These are phyloP conservation scores for Geranomyces michiganensis DNA, from an alignment of 192 early-diverging fungal genomes.

Conservation along the genomic window DNA sequence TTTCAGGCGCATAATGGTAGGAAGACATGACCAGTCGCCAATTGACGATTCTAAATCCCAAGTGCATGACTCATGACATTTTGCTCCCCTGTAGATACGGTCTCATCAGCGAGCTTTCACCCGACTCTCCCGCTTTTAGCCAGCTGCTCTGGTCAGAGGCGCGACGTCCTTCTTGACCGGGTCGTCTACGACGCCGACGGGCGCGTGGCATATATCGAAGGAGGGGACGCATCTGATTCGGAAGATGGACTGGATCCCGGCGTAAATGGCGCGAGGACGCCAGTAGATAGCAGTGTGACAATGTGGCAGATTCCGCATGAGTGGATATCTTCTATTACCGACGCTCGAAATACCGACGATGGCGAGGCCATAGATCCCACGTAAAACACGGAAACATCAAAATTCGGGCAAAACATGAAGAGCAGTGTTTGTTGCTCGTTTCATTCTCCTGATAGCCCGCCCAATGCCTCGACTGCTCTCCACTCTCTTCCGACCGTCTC, in stretches of 20 bases:
- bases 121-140: conserved; percentile 69
- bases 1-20: conserved; percentile 23
- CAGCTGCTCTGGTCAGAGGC: conserved; percentile 74
- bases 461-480: conserved; percentile 19
- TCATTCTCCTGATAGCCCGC: neutral
- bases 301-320: conserved; percentile 16
- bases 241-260: neutral
- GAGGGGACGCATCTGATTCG: neutral
- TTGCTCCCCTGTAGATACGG: conserved; percentile 49
- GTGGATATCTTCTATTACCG: conserved; percentile 15
- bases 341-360: neutral
- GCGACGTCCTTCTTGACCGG: neutral
- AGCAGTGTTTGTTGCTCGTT: no score
- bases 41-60: conserved; percentile 22
- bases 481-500: conserved; percentile 14
- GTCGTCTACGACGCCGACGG: neutral
- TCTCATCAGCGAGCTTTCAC: conserved; percentile 63
- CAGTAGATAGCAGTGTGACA: conserved; percentile 20
- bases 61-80: neutral
- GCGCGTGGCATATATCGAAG: neutral
- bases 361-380: no score
- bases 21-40: neutral
- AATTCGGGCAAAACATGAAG: no score
- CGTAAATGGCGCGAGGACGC: neutral
- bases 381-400: no score